phyloP scores from a whole-genome alignment of 305 asterid species.

The Petunia hybrid region DNA sequence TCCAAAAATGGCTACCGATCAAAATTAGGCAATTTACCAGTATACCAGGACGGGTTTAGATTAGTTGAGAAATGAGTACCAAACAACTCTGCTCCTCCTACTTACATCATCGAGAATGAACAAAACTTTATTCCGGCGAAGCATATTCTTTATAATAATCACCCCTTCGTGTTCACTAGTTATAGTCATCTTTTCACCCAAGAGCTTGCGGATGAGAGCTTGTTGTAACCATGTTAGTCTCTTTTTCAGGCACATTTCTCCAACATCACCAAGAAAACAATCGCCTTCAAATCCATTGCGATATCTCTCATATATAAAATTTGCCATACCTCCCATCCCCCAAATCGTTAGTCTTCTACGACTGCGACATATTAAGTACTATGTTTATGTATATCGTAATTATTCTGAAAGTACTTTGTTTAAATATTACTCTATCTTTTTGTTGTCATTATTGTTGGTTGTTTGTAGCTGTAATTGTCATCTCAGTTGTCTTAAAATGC shows the following conservation, averaged over 20 bases:
- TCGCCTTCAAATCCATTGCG: neutral
- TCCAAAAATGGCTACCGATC: too few relatives aligned
- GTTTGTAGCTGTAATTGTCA: too few relatives aligned
- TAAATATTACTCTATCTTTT: too few relatives aligned
- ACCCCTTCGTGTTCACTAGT: neutral
- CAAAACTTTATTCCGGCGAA: constrained; percentile 5
- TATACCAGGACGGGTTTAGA: too few relatives aligned
- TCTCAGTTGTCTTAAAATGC: too few relatives aligned
- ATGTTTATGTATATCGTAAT: too few relatives aligned
- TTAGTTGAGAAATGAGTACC: neutral
- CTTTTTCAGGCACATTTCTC: neutral
- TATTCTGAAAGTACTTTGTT: too few relatives aligned
- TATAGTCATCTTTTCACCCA: neutral
- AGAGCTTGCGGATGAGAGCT: neutral
- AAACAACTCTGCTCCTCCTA: constrained; percentile 21
- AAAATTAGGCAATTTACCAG: too few relatives aligned
- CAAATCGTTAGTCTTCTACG: neutral
- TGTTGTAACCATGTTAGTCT: neutral
- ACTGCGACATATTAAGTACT: too few relatives aligned
- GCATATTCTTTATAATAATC: neutral
- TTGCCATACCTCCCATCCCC: constrained; percentile 28
- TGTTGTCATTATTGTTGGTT: too few relatives aligned
- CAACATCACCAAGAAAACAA: constrained; percentile 19
- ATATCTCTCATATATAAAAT: neutral
- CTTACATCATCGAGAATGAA: constrained; percentile 32